These are phyloP conservation scores for Beverwykella pulmonaria DNA, from an alignment of 495 filamentous ascomycete genomes.

Conservation along the genomic window DNA sequence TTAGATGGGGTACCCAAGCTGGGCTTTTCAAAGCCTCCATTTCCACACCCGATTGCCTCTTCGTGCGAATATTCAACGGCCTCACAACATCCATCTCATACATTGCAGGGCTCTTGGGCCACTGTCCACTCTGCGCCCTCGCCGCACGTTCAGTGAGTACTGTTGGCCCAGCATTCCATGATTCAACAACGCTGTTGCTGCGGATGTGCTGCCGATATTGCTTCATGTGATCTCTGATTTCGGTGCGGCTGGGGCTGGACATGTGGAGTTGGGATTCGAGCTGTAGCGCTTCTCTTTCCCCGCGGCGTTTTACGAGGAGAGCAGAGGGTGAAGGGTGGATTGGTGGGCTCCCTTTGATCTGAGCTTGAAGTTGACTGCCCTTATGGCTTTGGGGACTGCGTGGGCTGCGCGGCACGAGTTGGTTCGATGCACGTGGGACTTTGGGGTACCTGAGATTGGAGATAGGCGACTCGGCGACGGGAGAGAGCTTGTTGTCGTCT, in stretches of 20 bases:
- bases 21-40: slow-evolving; percentile 38
- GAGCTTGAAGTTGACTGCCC: background rate
- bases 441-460: slow-evolving; percentile 47
- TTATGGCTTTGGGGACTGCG: slow-evolving; percentile 21
- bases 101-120: slow-evolving; percentile 32
- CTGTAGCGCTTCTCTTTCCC: slow-evolving; percentile 33
- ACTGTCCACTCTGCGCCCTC: slow-evolving; percentile 29
- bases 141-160: background rate
- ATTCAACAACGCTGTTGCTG: slow-evolving; percentile 23
- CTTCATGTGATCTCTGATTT: background rate
- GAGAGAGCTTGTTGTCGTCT: slow-evolving; percentile 38
- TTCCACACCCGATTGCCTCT: slow-evolving; percentile 2
- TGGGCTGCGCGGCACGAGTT: slow-evolving; percentile 44
- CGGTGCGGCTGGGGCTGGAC: slow-evolving; percentile 11
- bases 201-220: slow-evolving; percentile 17
- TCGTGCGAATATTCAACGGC: slow-evolving; percentile 18
- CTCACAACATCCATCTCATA: slow-evolving; percentile 14
- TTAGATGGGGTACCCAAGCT: slow-evolving; percentile 45
- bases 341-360: slow-evolving; percentile 5
- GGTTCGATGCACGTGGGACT: slow-evolving; percentile 46
- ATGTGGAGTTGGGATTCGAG: slow-evolving; percentile 38
- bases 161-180: slow-evolving; percentile 1
- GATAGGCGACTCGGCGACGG: slow-evolving; percentile 46
- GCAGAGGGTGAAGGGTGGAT: slow-evolving; percentile 23
- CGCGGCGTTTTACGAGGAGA: slow-evolving; percentile 41